Conservation (phyloP, 805 yeast genomes). For the Candida quercuum region DNA sequence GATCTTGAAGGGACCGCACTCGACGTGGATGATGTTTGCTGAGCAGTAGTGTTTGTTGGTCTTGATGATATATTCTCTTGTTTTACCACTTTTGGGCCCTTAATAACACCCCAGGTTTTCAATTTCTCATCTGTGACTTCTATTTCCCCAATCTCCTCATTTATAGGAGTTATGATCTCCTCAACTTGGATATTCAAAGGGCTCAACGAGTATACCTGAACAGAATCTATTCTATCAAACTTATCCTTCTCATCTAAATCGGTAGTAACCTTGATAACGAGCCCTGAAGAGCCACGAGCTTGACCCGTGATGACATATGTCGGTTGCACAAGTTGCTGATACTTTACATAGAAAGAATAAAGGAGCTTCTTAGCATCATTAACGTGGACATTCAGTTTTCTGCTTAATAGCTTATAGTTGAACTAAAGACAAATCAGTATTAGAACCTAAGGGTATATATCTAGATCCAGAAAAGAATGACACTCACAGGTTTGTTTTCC, state of each 20-base stretch:
- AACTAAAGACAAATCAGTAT: too few species aligned
- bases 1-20: background rate
- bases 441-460: too few species aligned
- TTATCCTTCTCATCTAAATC: slow-evolving; percentile 21
- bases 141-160: slow-evolving; percentile 8
- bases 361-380: slow-evolving; percentile 35
- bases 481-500: slow-evolving; percentile 11
- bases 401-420: slow-evolving; percentile 38
- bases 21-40: too few species aligned
- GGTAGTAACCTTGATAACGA: slow-evolving; percentile 18
- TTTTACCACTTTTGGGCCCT: slow-evolving; percentile 18
- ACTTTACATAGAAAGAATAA: slow-evolving; percentile 31
- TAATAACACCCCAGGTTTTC: slow-evolving; percentile 19
- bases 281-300: slow-evolving; percentile 9
- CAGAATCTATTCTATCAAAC: slow-evolving; percentile 28
- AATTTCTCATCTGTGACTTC: slow-evolving; percentile 10
- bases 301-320: slow-evolving; percentile 38
- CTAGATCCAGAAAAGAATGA: too few species aligned
- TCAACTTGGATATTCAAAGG: slow-evolving; percentile 14
- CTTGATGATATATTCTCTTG: background rate
- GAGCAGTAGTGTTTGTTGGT: too few species aligned
- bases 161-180: slow-evolving; percentile 11
- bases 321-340: slow-evolving; percentile 33
- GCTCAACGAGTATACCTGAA: slow-evolving; percentile 36
- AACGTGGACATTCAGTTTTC: slow-evolving; percentile 34